Evolutionary conservation across 352 stramenopile species (phyloP), one percentile per base, ranked within the genome.

Genomic region (Phytophthora quininea): DNA sequence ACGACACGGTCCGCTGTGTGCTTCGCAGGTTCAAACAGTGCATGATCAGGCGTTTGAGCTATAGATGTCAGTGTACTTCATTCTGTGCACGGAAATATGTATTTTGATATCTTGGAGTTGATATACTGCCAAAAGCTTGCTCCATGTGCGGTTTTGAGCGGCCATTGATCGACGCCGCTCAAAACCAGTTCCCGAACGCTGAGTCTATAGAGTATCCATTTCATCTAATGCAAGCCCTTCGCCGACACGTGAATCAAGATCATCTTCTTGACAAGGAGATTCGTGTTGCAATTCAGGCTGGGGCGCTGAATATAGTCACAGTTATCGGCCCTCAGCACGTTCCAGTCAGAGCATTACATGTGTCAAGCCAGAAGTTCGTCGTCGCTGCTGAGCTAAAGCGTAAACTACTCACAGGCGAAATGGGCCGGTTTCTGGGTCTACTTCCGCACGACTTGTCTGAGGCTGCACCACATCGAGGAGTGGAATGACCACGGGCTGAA

Each of bases 91-190:
- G 30, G 47, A 12, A 24, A 54, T 24, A 54, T 30, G 27, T 54
- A 54, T 9, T 54, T 54, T 9, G 47, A 54, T 24, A 54, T 31
- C 7, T 7, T 54, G 24, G 47, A 54, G n/a, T 33, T 54, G n/a
- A 54, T 54, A 10, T 54, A 54, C 32, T 15, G 47, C 4, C 14
- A 54, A 4, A 24, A 24, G 19, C 19, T 24, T 24, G 19, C 19
- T 24, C 19, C 19, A 24, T 24, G 19, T 24, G 19, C 0, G 19
- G 19, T 24, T 24, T 24, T 24, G 19, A 24, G 19, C 19, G 19
- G 19, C 19, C 19, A 24, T 24, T 24, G 19, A 24, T 24, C 19
- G 19, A 24, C 19, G 19, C 19, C 19, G 19, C 19, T 24, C 19
- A 24, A 24, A 24, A 24, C 19, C 19, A 24, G 19, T 24, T 24